Evolutionary conservation across 2,329 filamentous ascomycete species (phyloP).

Genomic region (Venturia pyrina): DNA sequence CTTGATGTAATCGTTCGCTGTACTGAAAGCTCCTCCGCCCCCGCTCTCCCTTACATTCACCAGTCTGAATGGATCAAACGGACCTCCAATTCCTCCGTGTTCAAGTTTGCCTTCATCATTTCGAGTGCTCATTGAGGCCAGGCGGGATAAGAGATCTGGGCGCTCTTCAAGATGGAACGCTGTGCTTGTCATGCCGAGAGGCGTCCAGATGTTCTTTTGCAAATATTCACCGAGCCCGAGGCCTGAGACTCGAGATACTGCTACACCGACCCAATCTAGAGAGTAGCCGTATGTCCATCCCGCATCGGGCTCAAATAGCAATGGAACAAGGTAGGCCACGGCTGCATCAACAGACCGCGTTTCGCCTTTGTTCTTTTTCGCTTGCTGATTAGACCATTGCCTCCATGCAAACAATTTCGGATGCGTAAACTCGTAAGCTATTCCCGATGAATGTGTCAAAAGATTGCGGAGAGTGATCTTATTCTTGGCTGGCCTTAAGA

Average conservation of each 20-base stretch:
- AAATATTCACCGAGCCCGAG: constrained; percentile 15
- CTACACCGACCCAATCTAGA: constrained; percentile 39
- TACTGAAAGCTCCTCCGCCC: constrained; percentile 19
- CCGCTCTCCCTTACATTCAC: constrained; percentile 15
- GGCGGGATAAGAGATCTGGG: constrained; percentile 16
- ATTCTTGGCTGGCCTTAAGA: constrained; percentile 4
- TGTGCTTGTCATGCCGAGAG: constrained; percentile 15
- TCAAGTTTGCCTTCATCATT: constrained; percentile 15
- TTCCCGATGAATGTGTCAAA: constrained; percentile 41
- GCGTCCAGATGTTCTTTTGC: constrained; percentile 11
- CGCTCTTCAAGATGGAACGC: constrained; percentile 17
- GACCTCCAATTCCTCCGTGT: background rate
- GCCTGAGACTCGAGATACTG: constrained; percentile 33
- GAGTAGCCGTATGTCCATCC: constrained; percentile 39
- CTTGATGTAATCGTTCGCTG: constrained; percentile 18
- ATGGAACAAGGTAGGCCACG: constrained; percentile 26
- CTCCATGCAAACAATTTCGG: constrained; percentile 34
- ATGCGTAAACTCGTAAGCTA: constrained; percentile 35
- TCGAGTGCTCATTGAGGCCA: constrained; percentile 17
- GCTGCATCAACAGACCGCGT: constrained; percentile 24
- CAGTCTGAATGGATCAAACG: constrained; percentile 13
- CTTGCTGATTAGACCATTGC: constrained; percentile 16
- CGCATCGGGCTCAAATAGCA: constrained; percentile 34
- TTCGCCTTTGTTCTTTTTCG: constrained; percentile 14
- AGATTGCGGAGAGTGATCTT: constrained; percentile 19